Conservation (phyloP, 805 yeast species). For the Lachancea waltii region DNA sequence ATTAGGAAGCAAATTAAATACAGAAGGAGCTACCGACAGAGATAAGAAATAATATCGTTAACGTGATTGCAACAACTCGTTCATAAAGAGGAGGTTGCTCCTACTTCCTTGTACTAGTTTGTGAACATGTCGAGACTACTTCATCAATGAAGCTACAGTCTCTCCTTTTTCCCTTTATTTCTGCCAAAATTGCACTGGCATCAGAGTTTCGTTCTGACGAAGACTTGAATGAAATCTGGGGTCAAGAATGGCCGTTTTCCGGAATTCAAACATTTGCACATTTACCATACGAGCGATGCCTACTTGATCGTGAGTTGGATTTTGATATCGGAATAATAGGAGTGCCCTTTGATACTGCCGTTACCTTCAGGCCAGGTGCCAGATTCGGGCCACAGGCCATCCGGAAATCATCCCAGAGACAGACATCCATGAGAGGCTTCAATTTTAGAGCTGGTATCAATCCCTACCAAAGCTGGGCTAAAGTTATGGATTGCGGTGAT, state of each 20-base stretch:
- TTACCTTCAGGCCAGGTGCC: constrained; percentile 73
- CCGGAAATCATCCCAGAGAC: constrained; percentile 64
- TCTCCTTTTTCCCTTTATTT: background rate
- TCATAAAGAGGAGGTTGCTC: too few species aligned
- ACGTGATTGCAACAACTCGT: too few species aligned
- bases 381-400: constrained; percentile 76
- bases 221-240: constrained; percentile 58
- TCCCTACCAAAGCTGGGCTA: constrained; percentile 51
- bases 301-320: constrained; percentile 38
- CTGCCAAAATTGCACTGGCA: background rate
- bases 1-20: too few species aligned
- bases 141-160: too few species aligned
- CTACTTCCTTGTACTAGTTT: too few species aligned
- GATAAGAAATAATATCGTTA: too few species aligned
- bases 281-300: constrained; percentile 53
- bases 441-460: constrained; percentile 58
- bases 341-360: constrained; percentile 80
- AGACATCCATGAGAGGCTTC: constrained; percentile 60
- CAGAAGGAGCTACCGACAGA: too few species aligned
- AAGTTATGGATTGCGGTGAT: constrained; percentile 60
- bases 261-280: constrained; percentile 74
- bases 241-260: constrained; percentile 63
- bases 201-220: too few species aligned
- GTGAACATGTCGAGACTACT: too few species aligned
- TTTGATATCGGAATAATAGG: constrained; percentile 74